A percentile compares a stretch with the other conserved stretches of the same genome.
Evolutionary conservation across 306 rosid genomes (phyloP).

Genomic region (Corylus avellana): DNA sequence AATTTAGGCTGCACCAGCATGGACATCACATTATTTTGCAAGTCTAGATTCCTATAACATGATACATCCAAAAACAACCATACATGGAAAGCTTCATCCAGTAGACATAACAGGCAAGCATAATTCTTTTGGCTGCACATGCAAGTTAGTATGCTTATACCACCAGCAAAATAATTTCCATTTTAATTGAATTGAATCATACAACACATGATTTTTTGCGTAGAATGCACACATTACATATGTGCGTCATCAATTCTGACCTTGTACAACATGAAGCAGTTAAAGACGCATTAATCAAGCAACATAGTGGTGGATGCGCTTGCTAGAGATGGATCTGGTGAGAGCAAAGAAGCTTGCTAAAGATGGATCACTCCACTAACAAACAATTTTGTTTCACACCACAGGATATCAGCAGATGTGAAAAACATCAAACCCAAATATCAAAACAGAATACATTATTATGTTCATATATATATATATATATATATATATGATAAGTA

Average conservation of each 20-base stretch:
- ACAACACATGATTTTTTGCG: neutral
- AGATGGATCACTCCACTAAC: neutral
- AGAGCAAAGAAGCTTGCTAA: neutral
- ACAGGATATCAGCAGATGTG: neutral
- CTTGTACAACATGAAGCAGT: neutral
- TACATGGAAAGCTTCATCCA: neutral
- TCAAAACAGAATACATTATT: neutral
- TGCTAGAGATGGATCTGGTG: neutral
- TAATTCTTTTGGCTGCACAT: conserved; percentile 6
- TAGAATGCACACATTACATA: neutral
- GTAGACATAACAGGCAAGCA: conserved; percentile 24
- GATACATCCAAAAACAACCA: conserved; percentile 18
- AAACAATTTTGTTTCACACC: neutral
- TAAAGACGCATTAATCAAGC: neutral
- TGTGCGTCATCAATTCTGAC: neutral
- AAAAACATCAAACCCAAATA: neutral
- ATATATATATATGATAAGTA: no score
- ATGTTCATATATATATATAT: neutral
- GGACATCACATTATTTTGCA: conserved; percentile 27
- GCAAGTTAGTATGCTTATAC: neutral
- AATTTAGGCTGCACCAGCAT: conserved; percentile 78
- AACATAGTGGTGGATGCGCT: neutral
- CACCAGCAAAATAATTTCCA: neutral
- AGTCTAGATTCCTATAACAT: conserved; percentile 22
- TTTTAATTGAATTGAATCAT: neutral